phyloP scores from a whole-genome alignment of 2,329 filamentous ascomycete species.

The Iodosphaeria phyllophila region DNA sequence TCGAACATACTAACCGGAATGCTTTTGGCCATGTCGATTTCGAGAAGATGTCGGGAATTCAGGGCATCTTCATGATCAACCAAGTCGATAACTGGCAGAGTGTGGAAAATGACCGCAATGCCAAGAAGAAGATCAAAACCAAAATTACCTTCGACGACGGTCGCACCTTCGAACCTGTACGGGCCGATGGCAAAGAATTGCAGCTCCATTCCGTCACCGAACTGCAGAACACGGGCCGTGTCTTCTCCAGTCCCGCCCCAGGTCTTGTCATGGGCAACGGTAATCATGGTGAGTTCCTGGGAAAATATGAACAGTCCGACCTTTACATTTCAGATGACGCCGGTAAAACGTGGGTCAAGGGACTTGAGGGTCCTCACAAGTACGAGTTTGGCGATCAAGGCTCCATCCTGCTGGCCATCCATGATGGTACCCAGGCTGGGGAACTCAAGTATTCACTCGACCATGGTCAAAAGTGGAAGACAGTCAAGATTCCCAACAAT shows the following conservation, averaged over 20 bases:
- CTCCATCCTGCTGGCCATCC: conserved; percentile 68
- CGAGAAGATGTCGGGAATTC: conserved; percentile 79
- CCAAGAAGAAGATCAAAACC: conserved; percentile 51
- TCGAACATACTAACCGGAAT: conserved; percentile 83
- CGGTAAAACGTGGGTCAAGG: conserved; percentile 64
- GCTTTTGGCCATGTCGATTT: conserved; percentile 67
- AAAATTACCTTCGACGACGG: conserved; percentile 94
- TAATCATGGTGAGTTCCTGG: conserved; percentile 63
- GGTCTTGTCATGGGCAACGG: conserved; percentile 89
- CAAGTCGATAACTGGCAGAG: conserved; percentile 72
- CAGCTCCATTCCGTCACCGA: conserved; percentile 90
- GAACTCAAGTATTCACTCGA: conserved; percentile 64
- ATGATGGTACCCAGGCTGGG: conserved; percentile 51
- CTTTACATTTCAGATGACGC: conserved; percentile 85
- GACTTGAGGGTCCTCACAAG: conserved; percentile 68
- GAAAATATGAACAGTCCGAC: conserved; percentile 52
- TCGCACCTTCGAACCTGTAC: conserved; percentile 60
- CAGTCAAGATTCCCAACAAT: conserved; percentile 44
- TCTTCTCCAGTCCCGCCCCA: conserved; percentile 87
- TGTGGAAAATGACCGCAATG: conserved; percentile 30
- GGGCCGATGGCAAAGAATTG: conserved; percentile 45
- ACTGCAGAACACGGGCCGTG: conserved; percentile 59
- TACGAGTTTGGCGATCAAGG: conserved; percentile 95
- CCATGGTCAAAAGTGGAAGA: conserved; percentile 72
- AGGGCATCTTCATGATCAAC: conserved; percentile 85